These are phyloP conservation scores for Picea engelmannii DNA, from an alignment of 83 land plant species.

Conservation along the genomic window DNA sequence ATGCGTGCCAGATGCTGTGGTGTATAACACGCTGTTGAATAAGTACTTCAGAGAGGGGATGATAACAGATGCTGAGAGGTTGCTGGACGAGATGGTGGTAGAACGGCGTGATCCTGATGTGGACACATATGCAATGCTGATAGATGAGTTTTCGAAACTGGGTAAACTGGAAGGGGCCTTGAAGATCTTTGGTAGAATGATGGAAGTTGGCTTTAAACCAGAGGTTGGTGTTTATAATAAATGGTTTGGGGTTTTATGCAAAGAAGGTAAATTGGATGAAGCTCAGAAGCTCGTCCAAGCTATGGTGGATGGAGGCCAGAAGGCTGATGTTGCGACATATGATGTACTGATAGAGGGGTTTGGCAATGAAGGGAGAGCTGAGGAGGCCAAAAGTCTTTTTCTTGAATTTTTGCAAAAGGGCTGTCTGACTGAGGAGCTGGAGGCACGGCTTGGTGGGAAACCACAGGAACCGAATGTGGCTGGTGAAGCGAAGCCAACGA, in stretches of 20 bases:
- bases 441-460: too few relatives aligned
- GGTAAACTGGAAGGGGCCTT: constrained; percentile 44
- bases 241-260: constrained; percentile 36
- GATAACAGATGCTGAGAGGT: constrained; percentile 42
- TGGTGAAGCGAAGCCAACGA: too few relatives aligned
- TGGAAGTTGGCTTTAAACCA: constrained; percentile 42
- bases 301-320: constrained; percentile 39
- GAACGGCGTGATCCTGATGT: constrained; percentile 46
- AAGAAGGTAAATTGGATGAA: constrained; percentile 32
- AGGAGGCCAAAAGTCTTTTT: constrained; percentile 40
- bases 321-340: constrained; percentile 24
- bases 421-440: too few relatives aligned
- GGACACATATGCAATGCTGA: constrained; percentile 50
- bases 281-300: constrained; percentile 26
- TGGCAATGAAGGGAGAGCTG: constrained; percentile 39
- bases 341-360: constrained; percentile 36
- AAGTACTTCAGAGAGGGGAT: constrained; percentile 47
- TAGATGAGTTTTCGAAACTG: constrained; percentile 38
- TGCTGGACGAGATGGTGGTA: constrained; percentile 39
- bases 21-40: constrained; percentile 41
- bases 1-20: neutral
- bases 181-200: constrained; percentile 33
- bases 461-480: too few relatives aligned
- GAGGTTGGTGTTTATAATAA: constrained; percentile 33
- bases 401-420: neutral